These are phyloP conservation scores for Aureobasidium lini DNA, from an alignment of 2,329 filamentous ascomycete species.

Conservation along the genomic window DNA sequence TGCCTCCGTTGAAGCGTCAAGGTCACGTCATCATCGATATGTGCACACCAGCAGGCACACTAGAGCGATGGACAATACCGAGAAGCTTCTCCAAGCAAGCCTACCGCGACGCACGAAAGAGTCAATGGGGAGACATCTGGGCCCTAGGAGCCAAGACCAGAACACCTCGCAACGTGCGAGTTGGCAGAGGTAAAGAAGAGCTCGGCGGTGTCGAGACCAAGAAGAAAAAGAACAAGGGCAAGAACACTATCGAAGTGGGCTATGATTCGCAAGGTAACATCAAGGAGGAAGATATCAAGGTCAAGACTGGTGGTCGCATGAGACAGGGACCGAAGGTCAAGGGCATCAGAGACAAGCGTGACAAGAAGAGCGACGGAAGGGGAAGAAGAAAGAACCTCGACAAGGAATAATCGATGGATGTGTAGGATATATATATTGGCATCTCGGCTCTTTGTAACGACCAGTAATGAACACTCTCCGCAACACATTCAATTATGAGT, in stretches of 20 bases:
- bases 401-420: not conserved
- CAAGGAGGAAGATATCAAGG: conserved; percentile 21
- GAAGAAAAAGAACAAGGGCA: conserved; percentile 22
- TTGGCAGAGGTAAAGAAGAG: conserved; percentile 40
- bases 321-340: conserved; percentile 28
- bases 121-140: conserved; percentile 90
- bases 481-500: not conserved
- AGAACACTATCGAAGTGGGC: conserved; percentile 35
- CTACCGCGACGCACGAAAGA: conserved; percentile 88
- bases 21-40: conserved; percentile 86
- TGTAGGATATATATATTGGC: not conserved
- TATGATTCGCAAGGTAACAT: conserved; percentile 15
- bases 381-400: conserved; percentile 11
- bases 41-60: conserved; percentile 75
- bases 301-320: conserved; percentile 23
- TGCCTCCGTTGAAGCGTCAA: conserved; percentile 76
- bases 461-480: not conserved
- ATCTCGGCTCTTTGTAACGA: conserved; percentile 7
- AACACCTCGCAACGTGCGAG: conserved; percentile 51
- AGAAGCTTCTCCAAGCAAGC: conserved; percentile 71
- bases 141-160: conserved; percentile 88
- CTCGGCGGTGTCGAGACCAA: conserved; percentile 15
- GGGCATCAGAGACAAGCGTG: conserved; percentile 29
- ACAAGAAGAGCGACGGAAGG: conserved; percentile 25
- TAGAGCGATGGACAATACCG: conserved; percentile 92